A percentile compares a stretch with the other conserved stretches of the same genome.
phyloP scores from a whole-genome alignment of 805 yeast species.

The Candida sithepensis region DNA sequence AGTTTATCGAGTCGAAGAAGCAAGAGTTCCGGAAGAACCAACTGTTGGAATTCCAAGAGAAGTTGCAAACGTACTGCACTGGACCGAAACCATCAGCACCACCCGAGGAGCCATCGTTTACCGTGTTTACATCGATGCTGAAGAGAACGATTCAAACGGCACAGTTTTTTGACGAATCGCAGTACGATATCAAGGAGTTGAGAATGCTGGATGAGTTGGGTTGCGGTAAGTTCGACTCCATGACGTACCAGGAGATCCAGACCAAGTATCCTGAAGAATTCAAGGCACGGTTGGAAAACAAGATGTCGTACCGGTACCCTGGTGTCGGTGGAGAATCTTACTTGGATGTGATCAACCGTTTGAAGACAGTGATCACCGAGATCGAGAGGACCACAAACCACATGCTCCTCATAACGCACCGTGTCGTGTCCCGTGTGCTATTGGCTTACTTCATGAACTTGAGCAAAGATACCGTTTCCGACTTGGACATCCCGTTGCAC shows the following conservation, averaged over 20 bases:
- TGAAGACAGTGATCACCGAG: constrained; percentile 87
- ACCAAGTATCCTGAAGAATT: constrained; percentile 72
- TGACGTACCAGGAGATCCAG: constrained; percentile 88
- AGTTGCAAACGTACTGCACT: constrained; percentile 27
- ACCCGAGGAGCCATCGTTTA: constrained; percentile 70
- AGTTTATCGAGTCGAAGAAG: constrained; percentile 70
- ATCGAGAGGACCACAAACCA: constrained; percentile 90
- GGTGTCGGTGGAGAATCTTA: constrained; percentile 98
- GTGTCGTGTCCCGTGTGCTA: constrained; percentile 85
- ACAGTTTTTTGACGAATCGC: constrained; percentile 65
- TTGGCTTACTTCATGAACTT: constrained; percentile 87
- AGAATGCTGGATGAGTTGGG: constrained; percentile 91
- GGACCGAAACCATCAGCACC: constrained; percentile 18
- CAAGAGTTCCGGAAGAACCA: constrained; percentile 63
- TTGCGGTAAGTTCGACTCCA: constrained; percentile 88
- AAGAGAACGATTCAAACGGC: constrained; percentile 77
- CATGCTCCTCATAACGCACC: constrained; percentile 75
- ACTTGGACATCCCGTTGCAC: constrained; percentile 89
- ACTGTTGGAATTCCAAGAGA: constrained; percentile 48
- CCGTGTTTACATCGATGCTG: constrained; percentile 92
- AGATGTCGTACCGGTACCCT: constrained; percentile 85
- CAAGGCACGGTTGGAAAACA: constrained; percentile 68
- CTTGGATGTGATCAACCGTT: constrained; percentile 85
- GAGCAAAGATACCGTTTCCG: constrained; percentile 75
- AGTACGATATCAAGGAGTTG: constrained; percentile 79